Percentiles rank a stretch among this genome's conserved stretches.
Conservation (phyloP, 2,329 filamentous ascomycete species). For the Ramularia collo-cygni region DNA sequence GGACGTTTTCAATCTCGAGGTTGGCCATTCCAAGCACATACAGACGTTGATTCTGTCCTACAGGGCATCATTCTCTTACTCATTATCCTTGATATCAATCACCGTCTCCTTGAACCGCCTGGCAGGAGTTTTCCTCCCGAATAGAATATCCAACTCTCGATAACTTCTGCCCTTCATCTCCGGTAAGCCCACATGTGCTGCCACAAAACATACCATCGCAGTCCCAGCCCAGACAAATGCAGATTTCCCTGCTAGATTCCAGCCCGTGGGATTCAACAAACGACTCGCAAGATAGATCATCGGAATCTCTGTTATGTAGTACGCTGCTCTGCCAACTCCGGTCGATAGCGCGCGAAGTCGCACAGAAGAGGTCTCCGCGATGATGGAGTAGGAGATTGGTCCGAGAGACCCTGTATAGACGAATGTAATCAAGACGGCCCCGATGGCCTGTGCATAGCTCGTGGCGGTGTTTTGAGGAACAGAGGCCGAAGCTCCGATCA, state of each 20-base stretch:
- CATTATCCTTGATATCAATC: conserved; percentile 28
- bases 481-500: conserved; percentile 20
- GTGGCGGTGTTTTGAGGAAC: conserved; percentile 11
- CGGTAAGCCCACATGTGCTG: conserved; percentile 34
- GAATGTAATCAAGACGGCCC: conserved; percentile 45
- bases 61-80: no score
- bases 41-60: no score
- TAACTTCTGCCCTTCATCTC: conserved; percentile 42
- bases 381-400: conserved; percentile 23
- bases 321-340: conserved; percentile 22
- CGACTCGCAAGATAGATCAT: conserved; percentile 17
- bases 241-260: conserved; percentile 38
- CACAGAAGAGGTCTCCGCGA: conserved; percentile 24
- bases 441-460: conserved; percentile 37
- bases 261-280: conserved; percentile 26
- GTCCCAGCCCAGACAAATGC: conserved; percentile 45
- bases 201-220: conserved; percentile 35
- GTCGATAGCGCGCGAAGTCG: conserved; percentile 22
- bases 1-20: no score
- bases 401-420: conserved; percentile 21
- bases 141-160: conserved; percentile 41
- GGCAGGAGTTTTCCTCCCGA: conserved; percentile 37
- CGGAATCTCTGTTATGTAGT: conserved; percentile 22
- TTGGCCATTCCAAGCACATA: no score
- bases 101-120: conserved; percentile 41